Base-by-base conservation (phyloP, 2,329 filamentous ascomycete genomes). In the Ceratocystis albifundus region DNA sequence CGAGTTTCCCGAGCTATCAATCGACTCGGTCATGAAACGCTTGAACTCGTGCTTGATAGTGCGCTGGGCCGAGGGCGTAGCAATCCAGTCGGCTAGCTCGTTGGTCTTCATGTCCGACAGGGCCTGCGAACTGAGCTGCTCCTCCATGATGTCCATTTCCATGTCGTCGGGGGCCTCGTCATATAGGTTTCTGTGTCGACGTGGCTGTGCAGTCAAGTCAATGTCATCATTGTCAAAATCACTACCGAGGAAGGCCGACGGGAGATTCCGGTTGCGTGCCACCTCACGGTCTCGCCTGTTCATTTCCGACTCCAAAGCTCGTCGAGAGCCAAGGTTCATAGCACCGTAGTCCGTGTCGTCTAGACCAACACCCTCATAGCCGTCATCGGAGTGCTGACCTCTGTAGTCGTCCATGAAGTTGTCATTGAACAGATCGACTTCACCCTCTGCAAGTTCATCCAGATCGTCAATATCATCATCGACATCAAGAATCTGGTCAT, bases 31-130 rank as follows among this genome's bases (percentile, higher is more conserved):
- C 72, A 99, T 79, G 79, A 99, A 99, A 2, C 89, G 88, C 76
- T 96, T 96, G 84, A 99, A 99, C 76, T 99, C 94, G 72, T 93
- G 85, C 74, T 91, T 92, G 76, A 99, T 94, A 0, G 92, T 95
- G 71, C 90, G 85, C 76, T 96, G 90, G 12, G 99, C 94, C 15
- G 90, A 85, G 2, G 90, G 89, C 71, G 92, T 88, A 15, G 90
- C 87, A 53, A 99, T 88, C 95, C 95, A 99, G 70, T 99, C 94
- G 0, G 91, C 95, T 73, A 99, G 80, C 71, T 89, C 96, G 20
- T 90, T 84, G 20, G 94, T 91, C 75, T 99, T 99, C 70, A 97
- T 88, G 74, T 99, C 94, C 69, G 89, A 86, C 53, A 99, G 80
- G 12, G 90, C 90, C 76, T 97, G 93, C 0, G 97, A 83, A 1